Base-by-base conservation (phyloP, 441 rosid species). In the Pelargonium myrrhifolium region DNA sequence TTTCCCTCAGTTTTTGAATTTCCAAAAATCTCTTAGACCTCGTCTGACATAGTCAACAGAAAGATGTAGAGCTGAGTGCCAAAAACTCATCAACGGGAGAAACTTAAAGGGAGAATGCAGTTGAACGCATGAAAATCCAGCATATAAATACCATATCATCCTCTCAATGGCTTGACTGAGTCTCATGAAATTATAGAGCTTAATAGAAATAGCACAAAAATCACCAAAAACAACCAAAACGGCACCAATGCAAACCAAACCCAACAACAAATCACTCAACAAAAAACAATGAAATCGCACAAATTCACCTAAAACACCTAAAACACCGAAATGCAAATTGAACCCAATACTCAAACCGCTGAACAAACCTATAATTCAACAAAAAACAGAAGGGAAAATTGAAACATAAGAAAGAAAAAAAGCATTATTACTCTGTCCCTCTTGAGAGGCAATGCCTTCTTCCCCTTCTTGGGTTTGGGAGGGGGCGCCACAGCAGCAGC, bases 11-110 rank as follows among this genome's bases (percentile, higher is more conserved):
- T 68, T 88, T 89, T 82, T 94, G 97, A 79, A 94, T 85, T 80
- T 94, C 99, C 94, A 94, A 73, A 85, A 92, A 94, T 80, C 99
- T 88, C 91, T 92, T 92, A n/a, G 98, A 92, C 85, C 99, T 92
- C 9, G 82, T 87, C 99, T 94, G 94, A 65, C 76, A 85, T 71
- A 79, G 67, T n/a, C 63, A 75, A 73, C n/a, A 61, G 37, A 64
- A 71, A 64, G 56, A n/a, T 0, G 40, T 63, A 61, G 39, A 61
- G 45, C 20, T 75, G 55, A 76, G 72, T 64, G 61, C 71, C 15
- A 39, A 65, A 62, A 77, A 59, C 58, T 55, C 4, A n/a, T 62
- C 45, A 28, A 42, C n/a, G 42, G 47, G 66, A 64, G 66, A 70
- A 45, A 3, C 55, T 2, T 20, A 63, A 51, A 47, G 37, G 2